Base-by-base conservation (phyloP, 73 alveolate species). In the Paramecium biaurelia region DNA sequence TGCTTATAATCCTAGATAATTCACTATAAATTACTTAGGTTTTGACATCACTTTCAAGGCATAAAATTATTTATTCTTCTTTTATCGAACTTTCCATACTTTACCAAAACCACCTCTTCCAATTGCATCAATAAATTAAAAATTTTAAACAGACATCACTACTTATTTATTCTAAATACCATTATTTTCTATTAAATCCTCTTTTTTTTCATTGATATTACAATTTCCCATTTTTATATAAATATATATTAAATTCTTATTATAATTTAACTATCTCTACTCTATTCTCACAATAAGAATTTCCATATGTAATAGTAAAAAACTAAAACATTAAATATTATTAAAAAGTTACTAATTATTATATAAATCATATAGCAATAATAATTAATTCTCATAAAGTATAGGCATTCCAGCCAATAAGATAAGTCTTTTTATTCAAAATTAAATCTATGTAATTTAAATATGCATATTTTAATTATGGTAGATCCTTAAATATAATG, bases 21-120 rank as follows among this genome's bases (percentile, higher is more conserved):
- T 32, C 15, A 11, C 2, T 6, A 41, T 32, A 23, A 1, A 10
- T 18, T 89, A 89, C 94, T 89, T 89, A 45, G 94, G 76, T 70
- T 95, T 95, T 1, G 97, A 94, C 97, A 96, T 95, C 85, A 92
- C 98, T 84, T 96, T 96, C 95, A 96, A 86, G 23, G 99, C 99
- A 67, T 70, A 95, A 6, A 92, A 56, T 79, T 92, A n/a, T 56
- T 95, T 95, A 20, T 95, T 92, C 57, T 94, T 95, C 94, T 96
- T 95, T 53, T 86, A 85, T 79, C 96, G 96, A 15, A 95, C 99
- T 79, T 93, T 96, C 99, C 99, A 96, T 26, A 96, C 94, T 45
- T 89, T 89, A 9, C 94, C 94, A 45, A 89, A 89, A 12, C 94
- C 94, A 35, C 94, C 94, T 43, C 87, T 68, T 41, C 94, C 94